phyloP scores from a whole-genome alignment of 1,139 yeast species.

The Debaryomyces psychrophilus region DNA sequence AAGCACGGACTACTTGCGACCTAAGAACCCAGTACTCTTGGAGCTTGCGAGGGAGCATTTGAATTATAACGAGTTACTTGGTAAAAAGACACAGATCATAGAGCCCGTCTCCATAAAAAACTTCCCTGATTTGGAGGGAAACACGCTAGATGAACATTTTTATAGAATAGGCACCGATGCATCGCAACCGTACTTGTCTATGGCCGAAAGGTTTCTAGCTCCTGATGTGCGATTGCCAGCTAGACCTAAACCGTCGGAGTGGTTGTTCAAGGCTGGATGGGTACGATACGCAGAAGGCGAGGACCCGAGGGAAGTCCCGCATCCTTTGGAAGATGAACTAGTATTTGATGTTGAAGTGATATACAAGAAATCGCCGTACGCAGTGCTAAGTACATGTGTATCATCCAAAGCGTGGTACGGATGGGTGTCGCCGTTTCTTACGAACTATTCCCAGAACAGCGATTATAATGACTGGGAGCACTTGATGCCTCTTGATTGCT shows the following conservation, averaged over 20 bases:
- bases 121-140: conserved; percentile 73
- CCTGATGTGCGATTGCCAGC: conserved; percentile 39
- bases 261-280: conserved; percentile 81
- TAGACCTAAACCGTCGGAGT: conserved; percentile 46
- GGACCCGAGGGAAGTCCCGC: conserved; percentile 60
- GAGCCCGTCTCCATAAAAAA: conserved; percentile 61
- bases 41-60: conserved; percentile 67
- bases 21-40: conserved; percentile 43
- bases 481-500: conserved; percentile 71
- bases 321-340: conserved; percentile 66
- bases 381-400: conserved; percentile 83
- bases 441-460: conserved; percentile 43
- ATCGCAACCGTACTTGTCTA: conserved; percentile 60
- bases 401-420: conserved; percentile 86
- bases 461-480: conserved; percentile 54
- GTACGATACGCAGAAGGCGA: conserved; percentile 61
- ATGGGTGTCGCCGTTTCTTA: conserved; percentile 88
- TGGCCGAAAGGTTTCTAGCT: conserved; percentile 45
- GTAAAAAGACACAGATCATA: conserved; percentile 70
- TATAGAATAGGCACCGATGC: conserved; percentile 64
- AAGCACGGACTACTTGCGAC: conserved; percentile 26
- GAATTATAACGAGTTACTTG: conserved; percentile 65
- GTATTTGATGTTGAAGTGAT: conserved; percentile 91
- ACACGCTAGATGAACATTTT: conserved; percentile 81
- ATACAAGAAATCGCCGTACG: conserved; percentile 72